phyloP scores from a whole-genome alignment of 495 filamentous ascomycete genomes.

The Hyaloscypha hepaticicola region DNA sequence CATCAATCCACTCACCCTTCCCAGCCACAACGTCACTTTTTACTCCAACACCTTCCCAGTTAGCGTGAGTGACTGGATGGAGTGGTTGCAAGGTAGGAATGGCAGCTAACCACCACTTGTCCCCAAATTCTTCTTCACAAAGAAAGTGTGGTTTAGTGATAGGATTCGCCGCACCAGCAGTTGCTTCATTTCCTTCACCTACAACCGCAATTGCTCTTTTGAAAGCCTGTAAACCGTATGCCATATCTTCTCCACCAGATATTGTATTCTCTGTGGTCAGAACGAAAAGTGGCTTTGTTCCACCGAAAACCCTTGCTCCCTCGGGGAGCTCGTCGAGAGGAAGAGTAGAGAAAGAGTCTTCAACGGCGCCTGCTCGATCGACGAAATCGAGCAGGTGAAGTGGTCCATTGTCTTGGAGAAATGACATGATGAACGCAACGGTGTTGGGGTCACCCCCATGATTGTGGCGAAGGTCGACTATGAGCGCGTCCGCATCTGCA shows the following conservation, averaged over 20 bases:
- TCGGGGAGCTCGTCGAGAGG: background rate
- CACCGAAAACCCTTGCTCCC: background rate
- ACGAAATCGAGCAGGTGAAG: slow-evolving; percentile 6
- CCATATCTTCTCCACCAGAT: slow-evolving; percentile 13
- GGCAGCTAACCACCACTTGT: slow-evolving; percentile 8
- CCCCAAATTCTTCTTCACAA: slow-evolving; percentile 12
- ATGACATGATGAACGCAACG: slow-evolving; percentile 12
- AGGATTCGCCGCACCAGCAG: background rate
- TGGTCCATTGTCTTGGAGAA: slow-evolving; percentile 2
- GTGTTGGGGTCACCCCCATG: background rate
- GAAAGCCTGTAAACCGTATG: slow-evolving; percentile 13
- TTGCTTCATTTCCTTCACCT: slow-evolving; percentile 12
- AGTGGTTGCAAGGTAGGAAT: slow-evolving; percentile 3
- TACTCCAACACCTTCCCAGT: slow-evolving; percentile 18
- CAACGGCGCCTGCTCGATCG: background rate
- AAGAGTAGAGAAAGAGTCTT: slow-evolving; percentile 6
- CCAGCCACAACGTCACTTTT: slow-evolving; percentile 12
- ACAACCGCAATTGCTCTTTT: slow-evolving; percentile 9
- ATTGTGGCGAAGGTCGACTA: slow-evolving; percentile 10
- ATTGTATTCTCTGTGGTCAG: background rate
- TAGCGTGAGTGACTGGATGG: slow-evolving; percentile 6
- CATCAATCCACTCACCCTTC: slow-evolving; percentile 10
- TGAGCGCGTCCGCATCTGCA: slow-evolving; percentile 12
- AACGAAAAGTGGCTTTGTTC: slow-evolving; percentile 11
- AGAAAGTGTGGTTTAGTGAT: background rate